Evolutionary conservation across 306 rosid species (phyloP), one percentile per base, ranked within the genome.

Genomic region (Phaseolus lunatus): DNA sequence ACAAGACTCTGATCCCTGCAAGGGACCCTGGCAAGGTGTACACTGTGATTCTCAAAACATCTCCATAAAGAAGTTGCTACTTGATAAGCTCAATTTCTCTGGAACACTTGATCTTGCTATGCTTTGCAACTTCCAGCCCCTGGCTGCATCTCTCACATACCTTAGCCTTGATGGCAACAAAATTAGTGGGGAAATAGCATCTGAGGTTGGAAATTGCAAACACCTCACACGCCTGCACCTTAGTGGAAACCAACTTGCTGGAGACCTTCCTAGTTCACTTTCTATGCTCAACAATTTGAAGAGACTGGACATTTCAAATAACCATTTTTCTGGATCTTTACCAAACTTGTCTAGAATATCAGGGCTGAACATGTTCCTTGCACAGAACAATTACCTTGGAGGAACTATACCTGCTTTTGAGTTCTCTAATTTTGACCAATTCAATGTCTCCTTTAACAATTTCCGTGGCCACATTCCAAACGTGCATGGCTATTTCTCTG

Each of bases 1-100:
- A 67, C 19, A 5, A 41, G 82, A 79, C 19, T 73, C 90, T 65
- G 96, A 93, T 90, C 98, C 97, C 14, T 91, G 97, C 84, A 79
- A 52, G 56, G 84, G 81, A 15, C 72, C 1, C 0, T 93, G 98
- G 98, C 47, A 9, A 37, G 89, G 92, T 68, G 89, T 93, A 7
- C 5, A 0, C 3, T 91, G 96, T 71, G 91, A 90, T 68, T 5
- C 59, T 12, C 62, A 9, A 31, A 87, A 85, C 24, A 52, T 3
- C 6, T 12, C 76, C 5, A 81, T 93, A 12, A 70, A 58, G 65
- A 76, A 56, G 67, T 52, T 93, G 59, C 9, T 48, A 43, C 93
- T 91, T 62, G 69, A 79, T 18, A 37, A 73, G 22, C 14, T 62
- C 62, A 87, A 72, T 61, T 88, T 91, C 3, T 1, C 24, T 16